A percentile compares a stretch with the other conserved stretches of the same genome.
Evolutionary conservation across 768 basidiomycete species (phyloP).

Genomic region (Austroboletus eburneus): DNA sequence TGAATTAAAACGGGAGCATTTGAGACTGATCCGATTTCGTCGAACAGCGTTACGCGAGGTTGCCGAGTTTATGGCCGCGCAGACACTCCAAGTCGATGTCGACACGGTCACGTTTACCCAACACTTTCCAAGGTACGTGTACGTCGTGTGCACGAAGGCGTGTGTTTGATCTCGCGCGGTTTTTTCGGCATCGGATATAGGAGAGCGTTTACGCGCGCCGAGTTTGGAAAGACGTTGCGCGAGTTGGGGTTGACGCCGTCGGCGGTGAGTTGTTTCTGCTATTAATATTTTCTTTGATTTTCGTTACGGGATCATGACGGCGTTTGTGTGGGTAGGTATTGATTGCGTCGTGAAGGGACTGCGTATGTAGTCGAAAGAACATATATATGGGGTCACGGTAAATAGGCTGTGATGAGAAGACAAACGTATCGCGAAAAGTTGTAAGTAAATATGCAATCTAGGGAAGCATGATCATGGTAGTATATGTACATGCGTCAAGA

Average conservation of each 20-base stretch:
- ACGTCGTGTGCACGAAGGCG: neutral
- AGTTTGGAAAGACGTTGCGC: conserved; percentile 76
- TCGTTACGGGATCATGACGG: too few species aligned
- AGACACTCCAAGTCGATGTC: conserved; percentile 63
- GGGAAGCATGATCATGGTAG: too few species aligned
- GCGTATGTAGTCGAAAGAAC: neutral
- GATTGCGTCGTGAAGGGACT: conserved; percentile 39
- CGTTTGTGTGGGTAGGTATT: conserved; percentile 39
- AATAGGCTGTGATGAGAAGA: too few species aligned
- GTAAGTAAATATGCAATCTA: too few species aligned
- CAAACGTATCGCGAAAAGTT: too few species aligned
- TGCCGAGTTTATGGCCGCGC: conserved; percentile 81
- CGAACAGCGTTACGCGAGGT: conserved; percentile 72
- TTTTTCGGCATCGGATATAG: conserved; percentile 3
- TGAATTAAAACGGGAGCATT: too few species aligned
- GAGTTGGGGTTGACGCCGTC: conserved; percentile 90
- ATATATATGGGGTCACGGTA: too few species aligned
- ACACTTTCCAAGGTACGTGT: conserved; percentile 74
- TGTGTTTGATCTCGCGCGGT: too few species aligned
- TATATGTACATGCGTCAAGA: too few species aligned
- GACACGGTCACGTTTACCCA: conserved; percentile 76
- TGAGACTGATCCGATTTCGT: too few species aligned
- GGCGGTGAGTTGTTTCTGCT: conserved; percentile 43
- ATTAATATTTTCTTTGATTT: too few species aligned
- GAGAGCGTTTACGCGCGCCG: conserved; percentile 69